Evolutionary conservation across 2,329 filamentous ascomycete species (phyloP).

Genomic region (Talaromyces sp.): DNA sequence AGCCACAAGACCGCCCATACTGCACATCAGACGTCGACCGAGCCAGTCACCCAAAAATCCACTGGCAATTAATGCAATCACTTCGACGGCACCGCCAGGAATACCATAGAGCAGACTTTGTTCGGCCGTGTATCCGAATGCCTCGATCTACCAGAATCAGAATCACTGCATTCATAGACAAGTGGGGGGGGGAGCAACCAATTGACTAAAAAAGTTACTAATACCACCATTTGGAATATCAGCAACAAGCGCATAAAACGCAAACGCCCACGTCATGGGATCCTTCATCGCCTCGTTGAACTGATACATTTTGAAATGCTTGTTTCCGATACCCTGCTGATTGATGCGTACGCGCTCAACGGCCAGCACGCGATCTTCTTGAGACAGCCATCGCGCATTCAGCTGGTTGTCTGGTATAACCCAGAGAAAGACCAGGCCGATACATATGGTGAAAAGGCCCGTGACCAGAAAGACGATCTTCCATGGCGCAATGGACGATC

Average conservation of each 20-base stretch:
- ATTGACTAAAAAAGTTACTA: constrained; percentile 59
- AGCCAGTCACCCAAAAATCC: constrained; percentile 57
- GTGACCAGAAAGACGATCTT: constrained; percentile 60
- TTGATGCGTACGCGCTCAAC: constrained; percentile 71
- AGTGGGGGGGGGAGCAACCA: constrained; percentile 42
- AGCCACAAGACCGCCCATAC: constrained; percentile 50
- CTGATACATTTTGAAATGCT: constrained; percentile 66
- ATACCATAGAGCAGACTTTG: constrained; percentile 63
- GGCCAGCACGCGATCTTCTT: constrained; percentile 64
- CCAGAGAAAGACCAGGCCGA: constrained; percentile 51
- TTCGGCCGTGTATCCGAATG: constrained; percentile 63
- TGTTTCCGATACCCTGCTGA: constrained; percentile 70
- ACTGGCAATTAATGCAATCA: constrained; percentile 55
- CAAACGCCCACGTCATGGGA: constrained; percentile 59
- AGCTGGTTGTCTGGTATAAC: constrained; percentile 59
- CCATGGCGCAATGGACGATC: constrained; percentile 60
- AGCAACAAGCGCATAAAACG: constrained; percentile 55
- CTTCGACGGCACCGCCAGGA: constrained; percentile 63
- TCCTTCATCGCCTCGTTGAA: constrained; percentile 57
- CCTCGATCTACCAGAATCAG: constrained; percentile 43
- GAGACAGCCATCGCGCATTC: constrained; percentile 60
- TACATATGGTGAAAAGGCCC: constrained; percentile 50
- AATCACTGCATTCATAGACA: neutral
- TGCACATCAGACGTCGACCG: constrained; percentile 57
- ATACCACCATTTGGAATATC: constrained; percentile 60